phyloP scores from a whole-genome alignment of 2,329 filamentous ascomycete species.

The Ophiosphaerella korrae region DNA sequence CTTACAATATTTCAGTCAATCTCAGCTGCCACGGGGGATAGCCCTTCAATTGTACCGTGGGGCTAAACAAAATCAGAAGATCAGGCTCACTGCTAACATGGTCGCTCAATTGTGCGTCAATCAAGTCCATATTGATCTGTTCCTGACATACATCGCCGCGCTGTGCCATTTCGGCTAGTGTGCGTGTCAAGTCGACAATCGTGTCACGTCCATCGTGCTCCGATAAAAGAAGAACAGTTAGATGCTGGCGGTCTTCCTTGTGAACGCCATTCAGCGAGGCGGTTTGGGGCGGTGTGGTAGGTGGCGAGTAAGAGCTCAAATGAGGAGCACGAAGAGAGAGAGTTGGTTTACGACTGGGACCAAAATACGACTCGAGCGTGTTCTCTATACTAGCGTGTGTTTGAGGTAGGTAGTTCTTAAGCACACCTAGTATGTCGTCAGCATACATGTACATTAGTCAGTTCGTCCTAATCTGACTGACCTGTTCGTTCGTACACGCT shows the following conservation, averaged over 20 bases:
- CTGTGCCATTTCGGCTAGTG: conserved; percentile 93
- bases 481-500: conserved; percentile 93
- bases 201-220: conserved; percentile 89
- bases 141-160: conserved; percentile 77
- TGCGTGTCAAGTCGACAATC: conserved; percentile 92
- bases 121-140: conserved; percentile 83
- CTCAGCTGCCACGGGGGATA: conserved; percentile 97
- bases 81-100: conserved; percentile 88
- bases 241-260: conserved; percentile 44
- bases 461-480: conserved; percentile 40
- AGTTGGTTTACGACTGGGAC: conserved; percentile 67
- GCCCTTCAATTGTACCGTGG: conserved; percentile 80
- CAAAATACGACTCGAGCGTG: conserved; percentile 88
- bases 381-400: conserved; percentile 78
- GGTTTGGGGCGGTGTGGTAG: conserved; percentile 47
- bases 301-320: conserved; percentile 62
- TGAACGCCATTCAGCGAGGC: conserved; percentile 42
- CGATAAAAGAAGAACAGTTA: conserved; percentile 79
- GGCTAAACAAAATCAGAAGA: conserved; percentile 83
- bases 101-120: conserved; percentile 83
- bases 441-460: not conserved
- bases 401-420: conserved; percentile 88
- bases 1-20: conserved; percentile 88
- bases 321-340: conserved; percentile 77
- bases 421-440: conserved; percentile 63